Base-by-base conservation (phyloP, 2,329 filamentous ascomycete species). In the Penicillium sp. region DNA sequence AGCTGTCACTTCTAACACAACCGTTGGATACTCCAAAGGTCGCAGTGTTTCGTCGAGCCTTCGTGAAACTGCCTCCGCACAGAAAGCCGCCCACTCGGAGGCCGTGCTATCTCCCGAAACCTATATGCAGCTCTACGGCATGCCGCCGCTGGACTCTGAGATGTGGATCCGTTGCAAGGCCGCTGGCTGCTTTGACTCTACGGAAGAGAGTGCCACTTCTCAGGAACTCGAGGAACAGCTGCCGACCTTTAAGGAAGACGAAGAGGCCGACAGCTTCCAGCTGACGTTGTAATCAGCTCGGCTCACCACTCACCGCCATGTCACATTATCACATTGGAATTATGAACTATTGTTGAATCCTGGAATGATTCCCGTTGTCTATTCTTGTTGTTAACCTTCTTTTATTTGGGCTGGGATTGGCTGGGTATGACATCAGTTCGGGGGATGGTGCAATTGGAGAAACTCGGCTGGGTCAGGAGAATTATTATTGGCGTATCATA, bases 21-120 rank as follows among this genome's bases (percentile, higher is more conserved):
- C 93, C 0, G 84, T 97, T 45, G 93, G 93, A 16, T 97, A 96
- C 73, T 91, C 86, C 58, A 92, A 90, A 74, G 93, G 93, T 37
- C 86, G 91, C 37, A 72, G 68, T 19, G 68, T 76, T 52, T 74
- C 74, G 14, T 70, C 70, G 37, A 69, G 68, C 30, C 64, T 75
- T 25, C 66, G 71, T 30, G 71, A 73, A 46, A 70, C 71, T 35
- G 63, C 68, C 22, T 46, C 66, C 16, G 67, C 72, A 13, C 67
- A 71, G 55, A 60, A 61, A 55, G 57, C 69, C 16, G 64, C 63
- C 6, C 60, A 52, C 46, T 58, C 70, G 11, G 71, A 72, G 43
- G 67, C 67, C 10, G 71, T 73, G 10, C 58, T 82, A 16, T 76
- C 78, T 5, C 78, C 79, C 4, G 75, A 75, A 42, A 75, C 73